Conservation (phyloP, 2,329 filamentous ascomycete genomes). For the Fusarium armeniacum region DNA sequence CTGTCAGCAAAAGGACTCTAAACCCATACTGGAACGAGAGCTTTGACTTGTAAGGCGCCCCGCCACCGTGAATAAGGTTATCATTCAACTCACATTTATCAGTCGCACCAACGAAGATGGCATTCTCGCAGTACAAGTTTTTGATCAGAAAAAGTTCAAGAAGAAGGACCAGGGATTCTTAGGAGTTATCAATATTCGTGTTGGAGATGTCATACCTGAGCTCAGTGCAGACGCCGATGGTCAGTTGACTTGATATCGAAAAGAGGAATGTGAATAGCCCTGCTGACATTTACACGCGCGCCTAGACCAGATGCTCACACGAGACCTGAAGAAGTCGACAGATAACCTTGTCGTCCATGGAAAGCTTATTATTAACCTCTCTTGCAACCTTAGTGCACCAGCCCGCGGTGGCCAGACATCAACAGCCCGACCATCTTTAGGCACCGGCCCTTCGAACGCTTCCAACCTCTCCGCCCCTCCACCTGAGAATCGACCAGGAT, state of each 20-base stretch:
- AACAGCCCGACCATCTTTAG: conserved; percentile 62
- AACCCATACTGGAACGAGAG: conserved; percentile 99
- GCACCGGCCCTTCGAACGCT: conserved; percentile 60
- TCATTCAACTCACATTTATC: conserved; percentile 40
- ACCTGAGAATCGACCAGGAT: conserved; percentile 65
- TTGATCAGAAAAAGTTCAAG: conserved; percentile 99
- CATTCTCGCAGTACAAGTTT: conserved; percentile 97
- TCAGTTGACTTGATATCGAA: conserved; percentile 62
- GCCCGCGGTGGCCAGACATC: conserved; percentile 66
- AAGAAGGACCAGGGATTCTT: conserved; percentile 99
- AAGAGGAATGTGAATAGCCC: conserved; percentile 47
- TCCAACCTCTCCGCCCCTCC: conserved; percentile 61
- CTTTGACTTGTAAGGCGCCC: conserved; percentile 89
- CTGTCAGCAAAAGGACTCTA: conserved; percentile 95
- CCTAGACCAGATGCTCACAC: conserved; percentile 96
- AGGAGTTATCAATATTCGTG: conserved; percentile 95
- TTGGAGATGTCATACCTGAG: conserved; percentile 90
- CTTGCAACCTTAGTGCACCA: conserved; percentile 85
- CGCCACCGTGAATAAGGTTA: conserved; percentile 23
- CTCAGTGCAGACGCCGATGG: conserved; percentile 91
- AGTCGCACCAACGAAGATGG: conserved; percentile 95
- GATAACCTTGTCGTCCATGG: conserved; percentile 98
- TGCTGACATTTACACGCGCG: conserved; percentile 39
- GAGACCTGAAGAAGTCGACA: conserved; percentile 96
- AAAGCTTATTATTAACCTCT: conserved; percentile 96